Evolutionary conservation across 257 asterid genomes (phyloP).

Genomic region (Rubia yunnanensis): DNA sequence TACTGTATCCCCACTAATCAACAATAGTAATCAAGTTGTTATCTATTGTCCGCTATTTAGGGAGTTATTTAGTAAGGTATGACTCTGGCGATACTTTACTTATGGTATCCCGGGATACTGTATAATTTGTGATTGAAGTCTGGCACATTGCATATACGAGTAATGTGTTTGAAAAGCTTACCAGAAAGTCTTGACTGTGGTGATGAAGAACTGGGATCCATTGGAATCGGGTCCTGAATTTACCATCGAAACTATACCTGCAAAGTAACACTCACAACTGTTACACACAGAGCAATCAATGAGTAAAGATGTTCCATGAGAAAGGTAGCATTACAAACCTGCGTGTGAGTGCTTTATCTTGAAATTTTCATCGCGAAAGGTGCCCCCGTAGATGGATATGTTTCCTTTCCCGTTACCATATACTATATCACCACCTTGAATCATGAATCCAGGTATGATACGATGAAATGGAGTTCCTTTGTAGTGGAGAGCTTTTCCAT

Average conservation of each 20-base stretch:
- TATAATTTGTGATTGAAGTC: too few species aligned
- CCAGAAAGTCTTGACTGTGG: slow-evolving; percentile 93
- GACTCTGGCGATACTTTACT: too few species aligned
- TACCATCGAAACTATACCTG: slow-evolving; percentile 84
- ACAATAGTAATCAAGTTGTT: too few species aligned
- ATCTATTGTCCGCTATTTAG: too few species aligned
- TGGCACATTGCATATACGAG: too few species aligned
- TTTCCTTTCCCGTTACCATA: slow-evolving; percentile 79
- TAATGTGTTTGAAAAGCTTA: too few species aligned
- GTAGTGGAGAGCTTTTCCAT: slow-evolving; percentile 67
- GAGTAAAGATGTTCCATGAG: not conserved
- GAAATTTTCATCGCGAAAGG: slow-evolving; percentile 79
- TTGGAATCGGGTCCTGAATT: slow-evolving; percentile 93
- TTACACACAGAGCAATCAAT: not conserved
- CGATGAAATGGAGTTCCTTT: slow-evolving; percentile 96
- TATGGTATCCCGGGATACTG: too few species aligned
- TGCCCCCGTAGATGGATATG: slow-evolving; percentile 49
- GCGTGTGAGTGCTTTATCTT: slow-evolving; percentile 75
- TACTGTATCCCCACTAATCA: too few species aligned
- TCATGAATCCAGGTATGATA: slow-evolving; percentile 95
- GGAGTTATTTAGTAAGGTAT: too few species aligned
- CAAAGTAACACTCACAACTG: slow-evolving; percentile 8
- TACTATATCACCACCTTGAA: slow-evolving; percentile 93
- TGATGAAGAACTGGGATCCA: slow-evolving; percentile 92
- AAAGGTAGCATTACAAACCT: slow-evolving; percentile 26